Percentiles rank a stretch among this genome's conserved stretches.
Conservation (phyloP, 83 land plant genomes). For the Diphasiastrum complanatum region DNA sequence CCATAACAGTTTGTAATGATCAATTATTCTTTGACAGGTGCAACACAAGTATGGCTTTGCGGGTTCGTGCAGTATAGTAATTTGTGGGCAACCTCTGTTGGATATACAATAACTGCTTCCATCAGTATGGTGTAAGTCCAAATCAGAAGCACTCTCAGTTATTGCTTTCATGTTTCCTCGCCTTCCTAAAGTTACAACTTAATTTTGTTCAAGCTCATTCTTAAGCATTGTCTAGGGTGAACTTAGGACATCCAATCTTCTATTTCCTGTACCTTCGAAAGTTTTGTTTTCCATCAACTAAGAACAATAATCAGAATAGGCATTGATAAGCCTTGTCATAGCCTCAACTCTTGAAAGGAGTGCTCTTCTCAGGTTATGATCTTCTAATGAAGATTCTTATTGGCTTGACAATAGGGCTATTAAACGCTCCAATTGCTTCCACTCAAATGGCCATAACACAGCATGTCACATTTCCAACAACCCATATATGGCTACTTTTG, state of each 20-base stretch:
- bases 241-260: too few relatives aligned
- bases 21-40: slow-evolving; percentile 18
- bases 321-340: too few relatives aligned
- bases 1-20: neutral
- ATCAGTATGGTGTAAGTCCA: slow-evolving; percentile 38
- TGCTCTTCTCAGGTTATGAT: neutral
- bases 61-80: slow-evolving; percentile 33
- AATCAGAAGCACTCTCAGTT: neutral
- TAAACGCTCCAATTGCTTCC: neutral
- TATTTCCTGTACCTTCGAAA: too few relatives aligned
- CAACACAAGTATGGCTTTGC: slow-evolving; percentile 22
- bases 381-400: neutral
- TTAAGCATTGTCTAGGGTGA: too few relatives aligned
- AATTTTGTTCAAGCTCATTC: too few relatives aligned
- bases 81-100: slow-evolving; percentile 27
- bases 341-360: neutral
- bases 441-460: neutral
- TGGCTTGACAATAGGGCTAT: neutral
- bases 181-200: too few relatives aligned
- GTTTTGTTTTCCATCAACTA: too few relatives aligned
- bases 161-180: too few relatives aligned
- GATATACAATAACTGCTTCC: slow-evolving; percentile 40
- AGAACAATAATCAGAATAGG: too few relatives aligned
- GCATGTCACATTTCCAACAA: neutral
- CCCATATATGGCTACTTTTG: neutral